Base-by-base conservation (phyloP, 129 eudicot species). In the Heracleum sosnowskyi region DNA sequence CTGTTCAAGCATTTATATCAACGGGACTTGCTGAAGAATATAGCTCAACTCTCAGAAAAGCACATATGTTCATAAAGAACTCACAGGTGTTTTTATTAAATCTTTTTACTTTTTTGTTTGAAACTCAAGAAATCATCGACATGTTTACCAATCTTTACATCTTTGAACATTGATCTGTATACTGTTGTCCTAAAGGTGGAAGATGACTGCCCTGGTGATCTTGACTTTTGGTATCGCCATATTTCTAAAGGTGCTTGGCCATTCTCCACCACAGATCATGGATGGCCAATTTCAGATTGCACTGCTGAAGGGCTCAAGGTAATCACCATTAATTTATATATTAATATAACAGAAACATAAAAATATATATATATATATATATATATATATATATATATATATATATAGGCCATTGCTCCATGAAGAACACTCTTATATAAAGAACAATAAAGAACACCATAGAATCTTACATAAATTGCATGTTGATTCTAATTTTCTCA, bases 181-280 rank as follows among this genome's bases (percentile, higher is more conserved):
- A 29, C 11, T 47, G 57, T 71, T 69, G 26, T 69, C 80, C 80
- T 82, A 72, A 83, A 95, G 99, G 96, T 96, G 74, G 28, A 73
- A 72, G 97, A 96, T 60, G 89, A 90, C 87, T 87, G 97, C 85
- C 83, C 90, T 4, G 99, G 97, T 0, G 77, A 96, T 80, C 97
- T 96, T 18, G 80, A 83, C 85, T 77, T 44, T 71, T 92, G 96
- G 97, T 96, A 92, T 83, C 96, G 97, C 64, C 99, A 96, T 79
- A 90, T 90, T 31, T 96, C 99, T 26, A 96, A 96, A 89, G 99
- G 99, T 68, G 97, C 95, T 49, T 96, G 99, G 99, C 96, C 99
- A 63, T 96, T 96, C 82, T 96, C 99, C 51, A 96, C 97, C 40
- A 91, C 89, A 81, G 99, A 96, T 77, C 96, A 96, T 39, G 99